Conservation (phyloP, 2,329 filamentous ascomycete species). For the Nemania sp. region DNA sequence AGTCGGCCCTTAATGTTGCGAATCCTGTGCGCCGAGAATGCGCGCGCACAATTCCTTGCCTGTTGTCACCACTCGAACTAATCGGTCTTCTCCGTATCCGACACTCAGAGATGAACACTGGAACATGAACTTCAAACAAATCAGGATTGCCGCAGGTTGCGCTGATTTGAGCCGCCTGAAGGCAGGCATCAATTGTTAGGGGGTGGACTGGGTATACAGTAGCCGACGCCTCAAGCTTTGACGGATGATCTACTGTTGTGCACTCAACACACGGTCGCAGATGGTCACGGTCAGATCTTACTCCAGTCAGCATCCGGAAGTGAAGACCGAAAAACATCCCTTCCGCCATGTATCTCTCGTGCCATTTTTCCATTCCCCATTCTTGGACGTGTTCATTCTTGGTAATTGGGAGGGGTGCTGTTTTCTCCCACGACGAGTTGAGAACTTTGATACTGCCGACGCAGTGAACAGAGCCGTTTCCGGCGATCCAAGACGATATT, state of each 20-base stretch:
- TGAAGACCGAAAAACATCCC: conserved; percentile 29
- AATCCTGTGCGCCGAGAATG: not conserved
- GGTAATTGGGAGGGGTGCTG: not conserved
- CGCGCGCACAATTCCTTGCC: not conserved
- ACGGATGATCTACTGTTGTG: not conserved
- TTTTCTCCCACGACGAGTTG: not conserved
- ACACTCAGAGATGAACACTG: conserved; percentile 5
- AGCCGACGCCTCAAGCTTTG: not conserved
- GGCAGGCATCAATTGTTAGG: conserved; percentile 6
- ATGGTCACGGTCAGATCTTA: not conserved
- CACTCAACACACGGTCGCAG: too few species aligned
- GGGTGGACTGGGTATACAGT: conserved; percentile 15
- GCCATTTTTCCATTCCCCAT: not conserved
- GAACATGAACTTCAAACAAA: not conserved
- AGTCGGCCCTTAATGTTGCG: not conserved
- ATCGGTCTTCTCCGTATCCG: not conserved
- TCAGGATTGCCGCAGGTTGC: not conserved
- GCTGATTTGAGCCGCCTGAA: not conserved
- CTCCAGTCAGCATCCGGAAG: conserved; percentile 1
- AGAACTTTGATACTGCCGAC: conserved; percentile 18
- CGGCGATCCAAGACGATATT: conserved; percentile 36
- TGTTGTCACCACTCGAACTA: not conserved
- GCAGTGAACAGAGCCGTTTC: conserved; percentile 23
- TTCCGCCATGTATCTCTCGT: not conserved
- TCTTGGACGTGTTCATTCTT: not conserved